Evolutionary conservation across 768 basidiomycete species (phyloP), one percentile per base, ranked within the genome.

Genomic region (Macrolepiota dolichaula): DNA sequence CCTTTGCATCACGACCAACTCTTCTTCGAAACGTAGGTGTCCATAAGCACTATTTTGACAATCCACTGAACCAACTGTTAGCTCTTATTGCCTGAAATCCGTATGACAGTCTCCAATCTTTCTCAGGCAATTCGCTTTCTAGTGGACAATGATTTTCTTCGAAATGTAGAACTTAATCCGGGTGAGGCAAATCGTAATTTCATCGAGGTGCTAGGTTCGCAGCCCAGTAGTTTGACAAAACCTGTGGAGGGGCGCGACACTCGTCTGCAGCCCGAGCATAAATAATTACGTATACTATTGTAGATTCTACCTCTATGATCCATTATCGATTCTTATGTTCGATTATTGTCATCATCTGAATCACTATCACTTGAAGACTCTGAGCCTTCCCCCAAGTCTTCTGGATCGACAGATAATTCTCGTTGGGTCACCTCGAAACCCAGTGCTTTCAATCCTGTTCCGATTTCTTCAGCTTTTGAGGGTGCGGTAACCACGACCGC

Each of bases 111-210:
- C 3, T 96, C 94, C 1, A 95, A 95, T 72, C 79, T 98, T 4
- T 94, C 94, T 0, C 96, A 98, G 71, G 93, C 92, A 4, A 92
- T 97, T 64, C 86, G 83, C 32, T 98, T 97, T 72, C 72, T 96
- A 17, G 94, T 92, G 1, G 90, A 91, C 63, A 97, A 98, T 64
- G 87, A 94, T 68, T 94, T 96, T 73, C 74, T 98, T 37, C 77
- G 80, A 49, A 83, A 83, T 32, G 92, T 96, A 1, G 96, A 97
- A 72, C 72, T 89, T 27, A 82, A 79, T 49, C 89, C 91, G 15
- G 96, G 96, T 0, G 85, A 94, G 71, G 88, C 88, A 3, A 77
- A 83, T 49, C 74, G 82, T 42, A 79, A 78, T 62, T 77, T 79
- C 71, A 91, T 94, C 19, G 77, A 88, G 69, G 85, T 92, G 22